These are phyloP conservation scores for Cryptosporidium muris DNA, from an alignment of 169 alveolate species.

Conservation along the genomic window DNA sequence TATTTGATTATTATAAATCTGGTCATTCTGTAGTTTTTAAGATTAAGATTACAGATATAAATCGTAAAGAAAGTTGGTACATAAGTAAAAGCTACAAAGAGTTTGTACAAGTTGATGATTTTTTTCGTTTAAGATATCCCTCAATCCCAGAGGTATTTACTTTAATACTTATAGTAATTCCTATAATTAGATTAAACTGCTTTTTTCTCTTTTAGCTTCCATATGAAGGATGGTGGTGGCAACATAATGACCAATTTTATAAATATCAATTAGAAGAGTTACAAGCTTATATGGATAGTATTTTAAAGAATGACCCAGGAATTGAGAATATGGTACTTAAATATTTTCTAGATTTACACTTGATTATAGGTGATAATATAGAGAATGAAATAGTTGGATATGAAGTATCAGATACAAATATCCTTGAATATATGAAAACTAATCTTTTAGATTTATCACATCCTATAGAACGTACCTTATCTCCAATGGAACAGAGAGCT, in stretches of 20 bases:
- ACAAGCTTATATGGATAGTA: constrained; percentile 18
- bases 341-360: constrained; percentile 54
- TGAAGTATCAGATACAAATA: constrained; percentile 5
- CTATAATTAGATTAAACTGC: background rate
- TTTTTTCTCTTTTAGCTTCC: constrained; percentile 15
- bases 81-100: constrained; percentile 49
- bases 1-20: constrained; percentile 33
- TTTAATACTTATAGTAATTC: background rate
- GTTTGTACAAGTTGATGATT: constrained; percentile 54
- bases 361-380: constrained; percentile 11
- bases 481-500: constrained; percentile 61
- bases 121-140: constrained; percentile 64
- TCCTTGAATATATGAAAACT: constrained; percentile 20
- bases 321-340: constrained; percentile 60
- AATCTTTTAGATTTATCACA: constrained; percentile 16
- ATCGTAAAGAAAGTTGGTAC: constrained; percentile 46
- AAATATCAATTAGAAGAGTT: constrained; percentile 22
- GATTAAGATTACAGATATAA: constrained; percentile 34
- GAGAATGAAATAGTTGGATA: constrained; percentile 5
- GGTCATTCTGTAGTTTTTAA: constrained; percentile 12
- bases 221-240: constrained; percentile 70
- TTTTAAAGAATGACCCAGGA: constrained; percentile 23
- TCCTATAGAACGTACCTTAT: constrained; percentile 48
- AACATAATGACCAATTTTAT: constrained; percentile 22
- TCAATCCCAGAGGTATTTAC: constrained; percentile 43